Percentiles rank a stretch among this genome's conserved stretches.
Conservation (phyloP, 2,329 filamentous ascomycete species). For the Arthrocladium fulminans region DNA sequence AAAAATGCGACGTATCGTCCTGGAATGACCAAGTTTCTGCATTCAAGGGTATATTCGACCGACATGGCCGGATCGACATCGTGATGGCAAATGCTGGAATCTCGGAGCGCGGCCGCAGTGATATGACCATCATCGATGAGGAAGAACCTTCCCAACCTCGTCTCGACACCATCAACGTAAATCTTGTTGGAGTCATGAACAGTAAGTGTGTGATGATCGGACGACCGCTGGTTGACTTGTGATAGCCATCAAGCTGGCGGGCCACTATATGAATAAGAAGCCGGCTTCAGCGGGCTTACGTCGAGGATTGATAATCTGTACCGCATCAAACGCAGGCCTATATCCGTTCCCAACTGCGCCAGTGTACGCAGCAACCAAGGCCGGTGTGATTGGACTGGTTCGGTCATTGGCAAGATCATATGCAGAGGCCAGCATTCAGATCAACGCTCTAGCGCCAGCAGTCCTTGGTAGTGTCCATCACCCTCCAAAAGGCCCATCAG, state of each 20-base stretch:
- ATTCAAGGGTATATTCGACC: conserved; percentile 28
- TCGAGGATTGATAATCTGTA: conserved; percentile 44
- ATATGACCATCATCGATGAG: conserved; percentile 27
- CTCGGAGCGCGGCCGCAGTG: conserved; percentile 19
- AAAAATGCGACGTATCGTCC: conserved; percentile 28
- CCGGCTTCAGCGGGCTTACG: conserved; percentile 18
- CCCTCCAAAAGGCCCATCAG: not conserved
- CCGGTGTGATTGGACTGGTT: conserved; percentile 43
- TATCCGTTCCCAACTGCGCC: conserved; percentile 46
- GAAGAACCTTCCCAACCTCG: conserved; percentile 31
- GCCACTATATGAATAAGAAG: conserved; percentile 45
- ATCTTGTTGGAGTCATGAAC: conserved; percentile 36
- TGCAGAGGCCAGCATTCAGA: conserved; percentile 37
- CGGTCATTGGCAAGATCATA: conserved; percentile 38
- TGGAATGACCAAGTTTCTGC: conserved; percentile 30
- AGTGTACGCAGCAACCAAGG: conserved; percentile 42
- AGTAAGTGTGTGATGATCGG: conserved; percentile 28
- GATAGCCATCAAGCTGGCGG: conserved; percentile 41
- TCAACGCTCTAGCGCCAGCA: conserved; percentile 45
- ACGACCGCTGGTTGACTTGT: not conserved
- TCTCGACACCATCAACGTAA: conserved; percentile 31
- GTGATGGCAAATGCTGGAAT: conserved; percentile 46
- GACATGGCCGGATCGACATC: conserved; percentile 35
- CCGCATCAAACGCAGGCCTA: conserved; percentile 45
- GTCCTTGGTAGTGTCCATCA: conserved; percentile 36